Conservation (phyloP, 2,329 filamentous ascomycete genomes). For the Trichoderma pleuroti region DNA sequence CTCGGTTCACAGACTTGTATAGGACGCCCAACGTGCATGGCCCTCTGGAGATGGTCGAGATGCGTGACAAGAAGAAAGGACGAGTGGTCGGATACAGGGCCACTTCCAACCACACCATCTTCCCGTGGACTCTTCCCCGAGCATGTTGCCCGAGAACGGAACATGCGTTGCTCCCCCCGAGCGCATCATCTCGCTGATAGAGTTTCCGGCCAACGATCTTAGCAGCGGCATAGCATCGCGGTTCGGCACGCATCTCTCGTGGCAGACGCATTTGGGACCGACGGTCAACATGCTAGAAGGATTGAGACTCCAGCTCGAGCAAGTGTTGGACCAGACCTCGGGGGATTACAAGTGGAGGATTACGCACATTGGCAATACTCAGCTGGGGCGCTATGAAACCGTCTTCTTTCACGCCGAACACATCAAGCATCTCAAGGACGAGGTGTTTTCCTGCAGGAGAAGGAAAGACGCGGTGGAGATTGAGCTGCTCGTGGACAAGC, state of each 20-base stretch:
- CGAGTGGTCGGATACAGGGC: constrained; percentile 42
- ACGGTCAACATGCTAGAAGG: constrained; percentile 53
- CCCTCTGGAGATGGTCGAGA: constrained; percentile 35
- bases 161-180: constrained; percentile 70
- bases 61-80: constrained; percentile 47
- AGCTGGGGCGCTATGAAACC: constrained; percentile 82
- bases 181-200: constrained; percentile 65
- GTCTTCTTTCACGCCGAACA: constrained; percentile 76
- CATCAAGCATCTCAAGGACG: constrained; percentile 72
- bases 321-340: constrained; percentile 51
- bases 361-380: constrained; percentile 74
- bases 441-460: constrained; percentile 75
- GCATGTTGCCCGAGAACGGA: constrained; percentile 71
- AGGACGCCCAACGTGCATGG: constrained; percentile 65
- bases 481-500: constrained; percentile 50
- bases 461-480: constrained; percentile 72
- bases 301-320: constrained; percentile 63
- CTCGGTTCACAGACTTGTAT: constrained; percentile 78
- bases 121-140: constrained; percentile 87
- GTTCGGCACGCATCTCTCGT: constrained; percentile 34
- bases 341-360: constrained; percentile 61
- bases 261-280: constrained; percentile 38
- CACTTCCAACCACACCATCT: constrained; percentile 76
- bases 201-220: constrained; percentile 52
- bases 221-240: constrained; percentile 32